Conservation (phyloP, 352 stramenopile genomes). For the Phytophthora aleatoria region DNA sequence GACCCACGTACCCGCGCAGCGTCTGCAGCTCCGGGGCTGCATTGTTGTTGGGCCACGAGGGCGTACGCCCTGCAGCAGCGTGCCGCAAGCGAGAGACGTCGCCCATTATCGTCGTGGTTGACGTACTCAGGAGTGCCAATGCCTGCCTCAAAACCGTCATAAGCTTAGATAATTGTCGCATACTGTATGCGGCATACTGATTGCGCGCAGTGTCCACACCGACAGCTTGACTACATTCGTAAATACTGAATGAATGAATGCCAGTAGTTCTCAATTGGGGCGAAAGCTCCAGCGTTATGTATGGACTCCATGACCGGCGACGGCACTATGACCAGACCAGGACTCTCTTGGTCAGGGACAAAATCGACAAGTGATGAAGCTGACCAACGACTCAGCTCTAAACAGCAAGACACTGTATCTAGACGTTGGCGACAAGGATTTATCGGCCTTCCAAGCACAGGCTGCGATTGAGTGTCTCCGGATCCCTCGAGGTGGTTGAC, state of each 20-base stretch:
- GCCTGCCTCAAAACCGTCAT: background rate
- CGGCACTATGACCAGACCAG: too few species aligned
- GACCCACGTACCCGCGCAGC: conserved; percentile 19
- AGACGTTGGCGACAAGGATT: background rate
- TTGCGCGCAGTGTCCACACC: background rate
- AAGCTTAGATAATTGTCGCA: background rate
- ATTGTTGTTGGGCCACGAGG: conserved; percentile 35
- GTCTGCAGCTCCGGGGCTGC: conserved; percentile 22
- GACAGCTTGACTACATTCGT: background rate
- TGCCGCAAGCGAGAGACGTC: conserved; percentile 9
- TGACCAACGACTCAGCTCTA: too few species aligned
- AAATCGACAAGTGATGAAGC: too few species aligned
- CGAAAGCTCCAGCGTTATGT: too few species aligned
- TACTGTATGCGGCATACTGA: background rate
- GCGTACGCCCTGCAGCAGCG: conserved; percentile 9
- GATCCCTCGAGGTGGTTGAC: too few species aligned
- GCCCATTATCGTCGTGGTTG: background rate
- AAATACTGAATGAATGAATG: too few species aligned
- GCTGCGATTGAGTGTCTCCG: too few species aligned
- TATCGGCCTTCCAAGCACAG: too few species aligned
- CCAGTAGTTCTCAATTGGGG: too few species aligned
- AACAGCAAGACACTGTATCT: too few species aligned
- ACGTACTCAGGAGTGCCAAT: background rate
- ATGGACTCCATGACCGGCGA: too few species aligned
- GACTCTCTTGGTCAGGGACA: too few species aligned